Base-by-base conservation (phyloP, 2,329 filamentous ascomycete genomes). In the Penicillium sp. region DNA sequence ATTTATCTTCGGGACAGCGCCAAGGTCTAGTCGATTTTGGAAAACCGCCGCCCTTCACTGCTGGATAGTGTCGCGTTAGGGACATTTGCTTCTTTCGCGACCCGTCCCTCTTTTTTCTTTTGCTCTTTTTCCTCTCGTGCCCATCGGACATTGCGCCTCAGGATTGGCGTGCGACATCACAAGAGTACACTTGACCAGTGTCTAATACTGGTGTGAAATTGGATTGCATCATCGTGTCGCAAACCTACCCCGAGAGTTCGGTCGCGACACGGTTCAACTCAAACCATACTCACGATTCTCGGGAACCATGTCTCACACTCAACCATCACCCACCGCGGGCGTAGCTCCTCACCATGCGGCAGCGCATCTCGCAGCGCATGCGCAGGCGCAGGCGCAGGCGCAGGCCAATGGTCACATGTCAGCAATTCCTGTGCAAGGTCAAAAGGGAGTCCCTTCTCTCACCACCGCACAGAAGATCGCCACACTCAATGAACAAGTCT, bases 401-500 rank as follows among this genome's bases (percentile, higher is more conserved):
- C 70, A 71, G 51, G 71, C 69, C 48, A 73, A 73, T 55, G 85
- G 84, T 53, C 86, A 86, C 57, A 85, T 89, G 65, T 82, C 84
- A 21, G 84, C 83, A 29, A 74, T 78, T 70, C 80, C 77, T 56
- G 67, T 73, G 57, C 74, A 72, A 63, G 82, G 80, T 56, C 85
- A 84, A 67, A 82, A 81, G 59, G 78, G 76, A 48, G 83, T 86
- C 66, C 85, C 84, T 66, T 85, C 84, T 67, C 80, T 84, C 64
- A 82, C 84, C 50, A 84, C 89, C 23, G 86, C 89, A 66, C 89
- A 93, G 67, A 89, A 91, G 71, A 85, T 96, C 53, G 82, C 86
- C 6, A 81, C 85, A 7, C 84, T 93, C 70, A 97, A 96, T 69
- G 93, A 97, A 77, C 83, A 84, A 49, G 87, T 96, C 55, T 97